Percentiles rank a stretch among this genome's conserved stretches.
Conservation (phyloP, 352 stramenopile genomes). For the Phytophthora tubulina region DNA sequence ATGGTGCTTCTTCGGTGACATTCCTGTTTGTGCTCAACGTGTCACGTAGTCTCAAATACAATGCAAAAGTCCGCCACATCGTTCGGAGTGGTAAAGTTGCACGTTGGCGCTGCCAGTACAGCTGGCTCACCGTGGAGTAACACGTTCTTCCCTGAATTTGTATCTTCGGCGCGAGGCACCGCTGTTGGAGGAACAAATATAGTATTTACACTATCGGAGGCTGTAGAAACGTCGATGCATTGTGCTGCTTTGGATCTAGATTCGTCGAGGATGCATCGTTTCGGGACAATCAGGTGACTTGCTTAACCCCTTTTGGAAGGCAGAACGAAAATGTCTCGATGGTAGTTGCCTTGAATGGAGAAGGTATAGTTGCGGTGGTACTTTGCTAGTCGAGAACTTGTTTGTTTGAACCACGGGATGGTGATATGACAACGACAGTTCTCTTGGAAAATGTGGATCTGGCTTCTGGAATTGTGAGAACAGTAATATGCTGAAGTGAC, state of each 20-base stretch:
- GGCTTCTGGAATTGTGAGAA: slow-evolving; percentile 1
- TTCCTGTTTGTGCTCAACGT: slow-evolving; percentile 18
- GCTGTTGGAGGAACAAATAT: slow-evolving; percentile 41
- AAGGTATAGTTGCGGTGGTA: slow-evolving; percentile 34
- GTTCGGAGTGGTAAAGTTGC: slow-evolving; percentile 28
- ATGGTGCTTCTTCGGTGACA: slow-evolving; percentile 46
- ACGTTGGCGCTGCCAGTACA: slow-evolving; percentile 14
- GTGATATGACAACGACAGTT: slow-evolving; percentile 35
- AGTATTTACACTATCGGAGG: slow-evolving; percentile 32
- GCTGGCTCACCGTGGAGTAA: slow-evolving; percentile 30
- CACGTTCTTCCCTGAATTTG: slow-evolving; percentile 37
- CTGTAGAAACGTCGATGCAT: slow-evolving; percentile 14
- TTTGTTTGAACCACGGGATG: slow-evolving; percentile 38
- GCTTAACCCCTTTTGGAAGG: slow-evolving; percentile 23
- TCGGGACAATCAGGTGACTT: slow-evolving; percentile 29
- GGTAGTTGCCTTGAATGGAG: slow-evolving; percentile 36
- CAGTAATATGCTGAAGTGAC: slow-evolving; percentile 38
- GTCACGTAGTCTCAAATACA: slow-evolving; percentile 26
- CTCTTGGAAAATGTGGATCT: slow-evolving; percentile 30
- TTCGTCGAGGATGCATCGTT: slow-evolving; percentile 14
- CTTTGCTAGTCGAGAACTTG: slow-evolving; percentile 30
- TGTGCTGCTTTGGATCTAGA: slow-evolving; percentile 47
- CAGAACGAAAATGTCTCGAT: slow-evolving; percentile 27
- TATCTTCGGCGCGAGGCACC: slow-evolving; percentile 31
- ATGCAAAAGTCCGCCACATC: slow-evolving; percentile 41